phyloP scores from a whole-genome alignment of 1,284 basidiomycete genomes.

The Ceratobasidium sp. region DNA sequence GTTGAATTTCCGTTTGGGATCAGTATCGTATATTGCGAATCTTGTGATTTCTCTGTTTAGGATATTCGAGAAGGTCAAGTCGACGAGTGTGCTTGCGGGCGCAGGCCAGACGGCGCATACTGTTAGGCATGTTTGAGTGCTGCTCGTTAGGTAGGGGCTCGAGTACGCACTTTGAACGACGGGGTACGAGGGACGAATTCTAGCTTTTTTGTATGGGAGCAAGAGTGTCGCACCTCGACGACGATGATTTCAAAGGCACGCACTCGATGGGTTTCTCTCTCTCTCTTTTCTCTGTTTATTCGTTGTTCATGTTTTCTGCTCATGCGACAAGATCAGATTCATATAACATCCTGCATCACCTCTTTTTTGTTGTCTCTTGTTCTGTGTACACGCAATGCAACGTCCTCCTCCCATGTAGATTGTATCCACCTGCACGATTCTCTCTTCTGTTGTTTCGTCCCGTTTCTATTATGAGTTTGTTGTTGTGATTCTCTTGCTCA shows the following conservation, averaged over 20 bases:
- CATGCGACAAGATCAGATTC: conserved; percentile 11
- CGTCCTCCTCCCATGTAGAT: conserved; percentile 28
- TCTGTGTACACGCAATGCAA: conserved; percentile 7
- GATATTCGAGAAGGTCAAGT: conserved; percentile 89
- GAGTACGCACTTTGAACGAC: neutral
- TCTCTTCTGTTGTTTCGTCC: neutral
- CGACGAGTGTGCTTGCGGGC: conserved; percentile 23
- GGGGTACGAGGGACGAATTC: neutral
- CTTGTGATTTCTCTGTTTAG: conserved; percentile 87
- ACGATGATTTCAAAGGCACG: conserved; percentile 5
- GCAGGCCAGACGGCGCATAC: conserved; percentile 26
- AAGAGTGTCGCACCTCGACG: conserved; percentile 6
- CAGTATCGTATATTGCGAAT: conserved; percentile 81
- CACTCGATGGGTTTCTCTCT: conserved; percentile 21
- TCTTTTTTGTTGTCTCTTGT: conserved; percentile 1
- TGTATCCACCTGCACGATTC: conserved; percentile 31
- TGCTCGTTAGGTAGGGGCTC: neutral
- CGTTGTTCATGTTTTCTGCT: conserved; percentile 13
- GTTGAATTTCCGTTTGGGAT: no score
- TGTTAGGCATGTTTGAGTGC: conserved; percentile 21
- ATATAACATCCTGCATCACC: neutral
- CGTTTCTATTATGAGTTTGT: neutral
- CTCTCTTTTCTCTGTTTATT: conserved; percentile 22
- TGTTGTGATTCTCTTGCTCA: no score
- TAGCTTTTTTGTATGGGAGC: no score